A percentile compares a stretch with the other conserved stretches of the same genome.
These are phyloP conservation scores for Hortiboletus flavorubellus DNA, from an alignment of 768 basidiomycete genomes.

Conservation along the genomic window DNA sequence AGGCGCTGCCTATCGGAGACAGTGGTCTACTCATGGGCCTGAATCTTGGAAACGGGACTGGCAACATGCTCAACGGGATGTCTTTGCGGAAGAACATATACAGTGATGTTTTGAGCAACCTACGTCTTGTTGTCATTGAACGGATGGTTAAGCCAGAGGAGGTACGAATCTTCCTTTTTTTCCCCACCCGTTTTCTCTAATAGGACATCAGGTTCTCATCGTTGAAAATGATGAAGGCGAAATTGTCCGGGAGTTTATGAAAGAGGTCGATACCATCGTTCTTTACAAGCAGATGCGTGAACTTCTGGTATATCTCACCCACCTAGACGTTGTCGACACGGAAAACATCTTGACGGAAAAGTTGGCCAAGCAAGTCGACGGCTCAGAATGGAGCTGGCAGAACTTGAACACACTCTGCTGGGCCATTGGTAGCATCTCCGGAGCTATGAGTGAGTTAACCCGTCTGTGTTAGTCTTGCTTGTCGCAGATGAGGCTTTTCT, in stretches of 20 bases:
- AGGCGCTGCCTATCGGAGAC: conserved; percentile 84
- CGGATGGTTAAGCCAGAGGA: conserved; percentile 99
- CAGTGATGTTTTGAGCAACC: conserved; percentile 88
- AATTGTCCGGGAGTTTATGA: conserved; percentile 98
- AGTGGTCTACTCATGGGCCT: conserved; percentile 86
- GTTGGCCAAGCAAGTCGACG: conserved; percentile 94
- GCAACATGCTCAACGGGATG: conserved; percentile 71
- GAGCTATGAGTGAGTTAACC: conserved; percentile 87
- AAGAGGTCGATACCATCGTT: conserved; percentile 97
- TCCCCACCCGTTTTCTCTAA: conserved; percentile 4
- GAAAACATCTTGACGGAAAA: conserved; percentile 98
- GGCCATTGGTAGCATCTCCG: conserved; percentile 99
- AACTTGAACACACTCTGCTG: conserved; percentile 98
- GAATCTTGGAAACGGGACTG: conserved; percentile 65
- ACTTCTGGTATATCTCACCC: conserved; percentile 94
- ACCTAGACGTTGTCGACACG: conserved; percentile 93
- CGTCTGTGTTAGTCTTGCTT: not conserved
- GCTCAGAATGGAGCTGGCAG: conserved; percentile 99
- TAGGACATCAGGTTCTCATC: conserved; percentile 72
- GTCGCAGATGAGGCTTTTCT: not conserved
- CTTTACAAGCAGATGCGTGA: conserved; percentile 99
- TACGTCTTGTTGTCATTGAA: conserved; percentile 95
- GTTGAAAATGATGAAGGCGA: conserved; percentile 99
- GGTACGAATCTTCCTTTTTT: conserved; percentile 42
- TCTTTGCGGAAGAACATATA: conserved; percentile 92